phyloP scores from a whole-genome alignment of 1,284 basidiomycete genomes.

The Pholiota adiposa region DNA sequence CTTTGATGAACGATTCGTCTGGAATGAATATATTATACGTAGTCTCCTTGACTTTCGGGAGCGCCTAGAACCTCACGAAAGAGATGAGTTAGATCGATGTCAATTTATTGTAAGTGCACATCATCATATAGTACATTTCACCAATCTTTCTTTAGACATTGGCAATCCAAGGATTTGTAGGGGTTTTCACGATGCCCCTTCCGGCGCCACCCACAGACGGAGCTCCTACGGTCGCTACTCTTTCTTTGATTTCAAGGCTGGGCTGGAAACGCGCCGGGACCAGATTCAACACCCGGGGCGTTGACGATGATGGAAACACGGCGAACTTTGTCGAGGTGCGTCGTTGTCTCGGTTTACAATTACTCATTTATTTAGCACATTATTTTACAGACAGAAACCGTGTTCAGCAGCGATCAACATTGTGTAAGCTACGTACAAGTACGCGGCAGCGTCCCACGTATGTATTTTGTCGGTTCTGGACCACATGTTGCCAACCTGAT shows the following conservation, averaged over 20 bases:
- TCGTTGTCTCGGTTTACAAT: conserved; percentile 18
- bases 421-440: conserved; percentile 93
- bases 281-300: conserved; percentile 95
- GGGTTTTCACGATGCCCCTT: conserved; percentile 70
- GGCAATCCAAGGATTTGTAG: conserved; percentile 93
- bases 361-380: conserved; percentile 19
- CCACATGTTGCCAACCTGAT: conserved; percentile 22
- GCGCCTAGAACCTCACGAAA: conserved; percentile 69
- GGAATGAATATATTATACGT: conserved; percentile 85
- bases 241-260: conserved; percentile 85
- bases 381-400: conserved; percentile 78
- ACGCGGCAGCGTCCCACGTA: conserved; percentile 91
- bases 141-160: conserved; percentile 59
- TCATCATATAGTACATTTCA: neutral
- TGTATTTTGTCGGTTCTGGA: conserved; percentile 37
- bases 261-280: conserved; percentile 97
- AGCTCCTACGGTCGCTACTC: conserved; percentile 64
- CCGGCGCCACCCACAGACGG: conserved; percentile 77
- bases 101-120: conserved; percentile 74
- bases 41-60: conserved; percentile 84
- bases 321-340: conserved; percentile 96
- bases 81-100: conserved; percentile 73
- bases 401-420: conserved; percentile 84
- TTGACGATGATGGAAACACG: conserved; percentile 97
- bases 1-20: conserved; percentile 85